Evolutionary conservation across 2,329 filamentous ascomycete genomes (phyloP), one percentile per base, ranked within the genome.

Genomic region (Clarireedia paspali): DNA sequence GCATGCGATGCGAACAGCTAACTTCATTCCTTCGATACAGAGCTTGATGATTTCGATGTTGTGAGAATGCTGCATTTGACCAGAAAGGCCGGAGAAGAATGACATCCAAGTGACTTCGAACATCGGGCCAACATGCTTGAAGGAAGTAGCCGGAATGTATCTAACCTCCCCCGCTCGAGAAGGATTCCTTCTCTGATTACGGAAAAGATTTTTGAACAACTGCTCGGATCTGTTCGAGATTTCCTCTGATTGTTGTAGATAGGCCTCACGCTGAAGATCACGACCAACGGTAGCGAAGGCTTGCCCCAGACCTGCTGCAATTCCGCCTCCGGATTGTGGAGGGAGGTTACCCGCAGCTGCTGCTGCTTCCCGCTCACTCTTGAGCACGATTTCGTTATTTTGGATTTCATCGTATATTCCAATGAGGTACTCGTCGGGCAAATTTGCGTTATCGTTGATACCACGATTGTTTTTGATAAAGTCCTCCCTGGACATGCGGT

Each of bases 101-200:
- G 92, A 96, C 92, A 97, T 99, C 94, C 94, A 99, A 0, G 91
- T 95, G 24, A 96, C 91, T 66, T 96, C 91, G 68, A 99, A 97
- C 94, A 99, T 99, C 0, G 94, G 91, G 0, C 94, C 94, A 50
- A 96, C 88, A 70, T 99, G 94, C 65, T 90, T 92, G 70, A 90
- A 91, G 0, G 91, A 97, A 1, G 90, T 94, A 3, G 94, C 94
- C 1, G 90, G 88, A 54, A 99, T 95, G 71, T 94, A 99, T 76
- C 84, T 73, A 77, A 85, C 65, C 71, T 72, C n/a, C 10, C 84
- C 74, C 69, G 80, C 70, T 63, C 87, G 87, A 44, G 87, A 75
- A 1, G 89, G 84, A 58, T 89, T 94, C 66, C 84, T 86, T 50
- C 89, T 85, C 71, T 99, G 94, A 50, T 89, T 91, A 65, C 90